Conservation (phyloP, 345 rosid genomes). For the Populus euphratica region DNA sequence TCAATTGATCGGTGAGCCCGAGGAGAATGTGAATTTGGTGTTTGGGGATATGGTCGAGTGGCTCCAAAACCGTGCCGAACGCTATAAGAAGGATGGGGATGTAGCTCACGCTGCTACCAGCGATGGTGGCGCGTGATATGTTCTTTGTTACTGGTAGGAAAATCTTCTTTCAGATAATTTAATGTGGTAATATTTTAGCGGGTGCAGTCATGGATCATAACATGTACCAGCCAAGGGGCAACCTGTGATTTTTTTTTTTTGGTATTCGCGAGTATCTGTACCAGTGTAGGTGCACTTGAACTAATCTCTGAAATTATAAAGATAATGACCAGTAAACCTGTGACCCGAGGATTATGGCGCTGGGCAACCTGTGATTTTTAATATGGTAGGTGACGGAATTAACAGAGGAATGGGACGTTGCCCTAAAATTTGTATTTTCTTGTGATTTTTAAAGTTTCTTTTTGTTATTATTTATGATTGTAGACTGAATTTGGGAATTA, state of each 20-base stretch:
- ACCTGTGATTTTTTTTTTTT: background rate
- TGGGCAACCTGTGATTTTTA: background rate
- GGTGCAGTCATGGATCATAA: background rate
- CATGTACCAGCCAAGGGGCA: background rate
- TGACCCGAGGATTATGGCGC: no score
- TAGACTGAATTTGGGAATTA: no score
- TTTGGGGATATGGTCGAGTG: constrained; percentile 72
- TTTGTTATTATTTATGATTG: no score
- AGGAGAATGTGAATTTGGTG: constrained; percentile 60
- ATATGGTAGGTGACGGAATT: background rate
- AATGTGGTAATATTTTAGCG: background rate
- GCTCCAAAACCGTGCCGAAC: constrained; percentile 49
- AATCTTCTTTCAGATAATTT: no score
- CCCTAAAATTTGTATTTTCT: background rate
- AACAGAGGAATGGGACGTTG: background rate
- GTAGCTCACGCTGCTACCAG: background rate
- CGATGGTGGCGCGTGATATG: background rate
- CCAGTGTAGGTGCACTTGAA: no score
- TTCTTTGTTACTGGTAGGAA: background rate
- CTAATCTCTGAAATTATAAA: no score
- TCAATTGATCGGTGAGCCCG: constrained; percentile 80
- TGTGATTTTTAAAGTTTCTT: background rate
- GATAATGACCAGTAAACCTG: no score
- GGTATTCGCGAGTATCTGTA: no score
- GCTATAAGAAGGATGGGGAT: background rate